phyloP scores from a whole-genome alignment of 2,329 filamentous ascomycete species.

The Claviceps sorghi region DNA sequence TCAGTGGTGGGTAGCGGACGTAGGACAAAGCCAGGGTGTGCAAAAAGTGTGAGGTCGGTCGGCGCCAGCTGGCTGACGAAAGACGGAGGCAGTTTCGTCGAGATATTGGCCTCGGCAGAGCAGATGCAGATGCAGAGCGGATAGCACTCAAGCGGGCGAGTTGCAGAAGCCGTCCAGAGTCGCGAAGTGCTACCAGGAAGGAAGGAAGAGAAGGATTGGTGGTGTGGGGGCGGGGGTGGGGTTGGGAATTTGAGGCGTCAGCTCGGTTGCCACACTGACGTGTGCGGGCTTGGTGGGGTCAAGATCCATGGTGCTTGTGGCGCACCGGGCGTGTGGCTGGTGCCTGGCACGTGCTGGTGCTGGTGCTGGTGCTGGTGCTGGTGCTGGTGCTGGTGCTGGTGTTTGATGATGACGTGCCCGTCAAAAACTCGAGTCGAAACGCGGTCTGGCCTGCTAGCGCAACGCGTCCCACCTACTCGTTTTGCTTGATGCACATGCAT shows the following conservation, averaged over 20 bases:
- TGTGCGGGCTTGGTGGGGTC: slow-evolving; percentile 9
- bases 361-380: too few species aligned
- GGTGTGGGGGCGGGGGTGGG: too few species aligned
- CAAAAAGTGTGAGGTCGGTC: not conserved
- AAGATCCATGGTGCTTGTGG: not conserved
- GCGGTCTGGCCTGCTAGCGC: not conserved
- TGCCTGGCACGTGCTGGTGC: too few species aligned
- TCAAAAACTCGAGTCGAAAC: not conserved
- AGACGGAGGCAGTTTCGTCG: not conserved
- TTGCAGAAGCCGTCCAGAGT: not conserved
- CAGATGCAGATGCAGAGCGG: not conserved
- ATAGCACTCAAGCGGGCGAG: not conserved
- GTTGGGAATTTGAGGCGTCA: not conserved
- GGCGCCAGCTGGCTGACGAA: not conserved
- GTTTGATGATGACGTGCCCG: not conserved
- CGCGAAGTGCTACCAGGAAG: not conserved
- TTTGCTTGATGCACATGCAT: not conserved
- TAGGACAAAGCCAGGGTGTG: not conserved
- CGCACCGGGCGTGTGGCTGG: not conserved
- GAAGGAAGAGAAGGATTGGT: slow-evolving; percentile 1
- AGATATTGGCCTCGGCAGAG: not conserved
- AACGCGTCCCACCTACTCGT: slow-evolving; percentile 1
- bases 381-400: too few species aligned
- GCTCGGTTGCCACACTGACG: not conserved
- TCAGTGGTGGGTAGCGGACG: not conserved